Evolutionary conservation across 2,329 filamentous ascomycete species (phyloP).

Genomic region (Thielaviopsis punctulata): DNA sequence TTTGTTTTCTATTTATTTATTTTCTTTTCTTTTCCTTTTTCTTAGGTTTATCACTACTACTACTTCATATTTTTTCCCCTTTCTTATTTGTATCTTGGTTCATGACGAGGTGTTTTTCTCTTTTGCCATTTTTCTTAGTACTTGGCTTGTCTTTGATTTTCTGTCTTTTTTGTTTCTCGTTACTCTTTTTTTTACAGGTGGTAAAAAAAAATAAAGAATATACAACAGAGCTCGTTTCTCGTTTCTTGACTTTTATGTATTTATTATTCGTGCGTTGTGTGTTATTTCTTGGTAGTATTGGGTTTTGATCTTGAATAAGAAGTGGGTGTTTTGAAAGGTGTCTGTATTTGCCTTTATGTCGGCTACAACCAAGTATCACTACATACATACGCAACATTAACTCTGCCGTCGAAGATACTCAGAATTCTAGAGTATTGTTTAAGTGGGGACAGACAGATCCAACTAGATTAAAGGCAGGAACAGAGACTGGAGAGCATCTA

Average conservation of each 20-base stretch:
- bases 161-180: background rate
- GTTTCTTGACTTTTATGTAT: background rate
- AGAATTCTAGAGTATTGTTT: no score
- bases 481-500: no score
- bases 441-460: no score
- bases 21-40: background rate
- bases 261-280: background rate
- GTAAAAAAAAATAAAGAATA: background rate
- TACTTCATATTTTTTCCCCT: background rate
- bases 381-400: no score
- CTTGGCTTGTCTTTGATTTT: no score
- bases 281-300: background rate
- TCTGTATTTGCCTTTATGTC: no score
- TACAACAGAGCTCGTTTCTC: background rate
- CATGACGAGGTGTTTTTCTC: background rate
- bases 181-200: background rate
- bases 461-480: no score
- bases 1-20: background rate
- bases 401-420: no score
- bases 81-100: no score
- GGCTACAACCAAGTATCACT: no score
- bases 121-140: background rate
- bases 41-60: background rate
- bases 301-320: background rate
- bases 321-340: no score